These are phyloP conservation scores for Taphrina betulina DNA, from an alignment of 1,139 yeast genomes.

Conservation along the genomic window DNA sequence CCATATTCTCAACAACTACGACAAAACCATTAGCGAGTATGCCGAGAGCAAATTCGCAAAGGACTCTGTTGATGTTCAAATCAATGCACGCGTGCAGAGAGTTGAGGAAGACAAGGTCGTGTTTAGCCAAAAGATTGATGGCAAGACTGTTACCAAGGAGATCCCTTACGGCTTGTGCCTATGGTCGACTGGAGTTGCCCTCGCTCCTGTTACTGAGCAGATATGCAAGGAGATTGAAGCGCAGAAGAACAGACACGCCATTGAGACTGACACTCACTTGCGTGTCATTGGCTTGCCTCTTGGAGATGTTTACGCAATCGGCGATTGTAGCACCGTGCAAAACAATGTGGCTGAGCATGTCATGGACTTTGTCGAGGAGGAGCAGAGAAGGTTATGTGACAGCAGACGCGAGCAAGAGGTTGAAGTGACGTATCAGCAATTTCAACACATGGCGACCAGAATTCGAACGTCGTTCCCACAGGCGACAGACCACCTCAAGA, in stretches of 20 bases:
- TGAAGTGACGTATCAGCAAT: conserved; percentile 51
- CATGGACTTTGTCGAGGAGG: conserved; percentile 39
- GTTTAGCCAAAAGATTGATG: conserved; percentile 52
- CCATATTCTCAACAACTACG: conserved; percentile 63
- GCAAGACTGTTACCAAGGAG: conserved; percentile 50
- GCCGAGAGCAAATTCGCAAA: conserved; percentile 60
- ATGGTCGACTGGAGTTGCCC: conserved; percentile 70
- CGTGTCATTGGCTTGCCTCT: conserved; percentile 61
- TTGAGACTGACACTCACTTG: conserved; percentile 65
- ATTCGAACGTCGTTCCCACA: conserved; percentile 57
- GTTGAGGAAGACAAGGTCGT: conserved; percentile 56
- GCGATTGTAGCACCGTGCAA: conserved; percentile 64
- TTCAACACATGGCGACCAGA: conserved; percentile 50
- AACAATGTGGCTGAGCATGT: conserved; percentile 58
- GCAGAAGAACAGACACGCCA: conserved; percentile 60
- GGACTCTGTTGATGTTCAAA: conserved; percentile 58
- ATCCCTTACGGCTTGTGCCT: conserved; percentile 61
- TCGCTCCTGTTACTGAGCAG: conserved; percentile 56
- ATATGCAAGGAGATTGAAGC: conserved; percentile 49
- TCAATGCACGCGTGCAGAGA: conserved; percentile 59
- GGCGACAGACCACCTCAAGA: conserved; percentile 56
- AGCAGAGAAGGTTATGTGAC: conserved; percentile 47
- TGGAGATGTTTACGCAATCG: conserved; percentile 63
- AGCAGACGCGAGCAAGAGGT: conserved; percentile 47
- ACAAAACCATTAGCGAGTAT: conserved; percentile 58